These are phyloP conservation scores for Luzula sylvatica DNA, from an alignment of 176 grass and related monocot genomes.

Conservation along the genomic window DNA sequence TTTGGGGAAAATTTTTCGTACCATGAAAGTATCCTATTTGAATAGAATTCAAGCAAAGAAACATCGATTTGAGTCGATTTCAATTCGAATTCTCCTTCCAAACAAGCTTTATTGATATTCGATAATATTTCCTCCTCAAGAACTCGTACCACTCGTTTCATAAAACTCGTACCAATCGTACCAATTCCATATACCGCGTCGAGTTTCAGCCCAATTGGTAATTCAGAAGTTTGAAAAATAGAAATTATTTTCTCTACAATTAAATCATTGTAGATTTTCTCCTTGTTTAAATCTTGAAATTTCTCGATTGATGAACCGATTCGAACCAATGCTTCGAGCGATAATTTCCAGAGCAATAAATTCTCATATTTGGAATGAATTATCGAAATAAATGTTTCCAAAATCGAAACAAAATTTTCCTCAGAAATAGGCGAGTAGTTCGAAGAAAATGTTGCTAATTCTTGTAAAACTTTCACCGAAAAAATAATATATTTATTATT, in stretches of 20 bases:
- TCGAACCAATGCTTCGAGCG: constrained; percentile 46
- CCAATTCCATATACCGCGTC: constrained; percentile 69
- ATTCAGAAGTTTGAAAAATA: constrained; percentile 38
- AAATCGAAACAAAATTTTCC: constrained; percentile 45
- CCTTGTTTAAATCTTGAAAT: constrained; percentile 35
- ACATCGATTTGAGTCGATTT: constrained; percentile 26
- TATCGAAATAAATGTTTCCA: constrained; percentile 47
- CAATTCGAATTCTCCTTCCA: constrained; percentile 25
- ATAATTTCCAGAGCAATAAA: constrained; percentile 58
- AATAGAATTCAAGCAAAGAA: constrained; percentile 69
- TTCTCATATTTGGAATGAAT: constrained; percentile 39
- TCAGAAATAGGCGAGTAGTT: constrained; percentile 39
- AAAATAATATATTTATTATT: constrained; percentile 24
- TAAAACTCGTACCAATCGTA: constrained; percentile 32
- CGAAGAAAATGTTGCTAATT: constrained; percentile 70
- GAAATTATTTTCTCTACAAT: constrained; percentile 62
- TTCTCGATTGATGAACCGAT: constrained; percentile 61
- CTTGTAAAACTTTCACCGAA: constrained; percentile 62
- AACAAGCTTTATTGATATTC: constrained; percentile 49
- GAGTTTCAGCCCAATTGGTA: constrained; percentile 55
- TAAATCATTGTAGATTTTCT: constrained; percentile 42
- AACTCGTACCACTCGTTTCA: constrained; percentile 49
- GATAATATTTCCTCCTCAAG: constrained; percentile 56
- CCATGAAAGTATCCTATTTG: constrained; percentile 56
- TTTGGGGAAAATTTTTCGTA: constrained; percentile 32